Conservation (phyloP, 2,329 filamentous ascomycete species). For the Monosporascus sp. region DNA sequence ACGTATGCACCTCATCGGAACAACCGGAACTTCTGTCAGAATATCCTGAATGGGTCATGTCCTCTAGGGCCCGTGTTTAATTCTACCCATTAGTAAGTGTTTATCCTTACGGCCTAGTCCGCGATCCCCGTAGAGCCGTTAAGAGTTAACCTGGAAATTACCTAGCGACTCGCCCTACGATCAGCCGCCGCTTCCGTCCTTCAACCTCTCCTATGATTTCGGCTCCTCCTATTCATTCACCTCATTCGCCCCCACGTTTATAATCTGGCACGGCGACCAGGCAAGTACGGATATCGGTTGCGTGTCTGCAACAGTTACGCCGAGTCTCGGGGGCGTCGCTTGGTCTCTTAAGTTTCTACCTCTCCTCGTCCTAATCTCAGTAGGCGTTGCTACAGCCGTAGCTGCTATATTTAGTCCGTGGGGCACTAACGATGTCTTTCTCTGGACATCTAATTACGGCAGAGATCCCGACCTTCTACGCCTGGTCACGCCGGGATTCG, state of each 20-base stretch:
- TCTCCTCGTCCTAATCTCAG: slow-evolving; percentile 69
- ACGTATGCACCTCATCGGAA: slow-evolving; percentile 56
- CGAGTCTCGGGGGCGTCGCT: slow-evolving; percentile 69
- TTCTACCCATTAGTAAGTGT: slow-evolving; percentile 34
- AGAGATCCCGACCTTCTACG: slow-evolving; percentile 87
- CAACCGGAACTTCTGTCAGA: slow-evolving; percentile 65
- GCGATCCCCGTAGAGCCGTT: neutral
- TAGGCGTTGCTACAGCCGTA: slow-evolving; percentile 76
- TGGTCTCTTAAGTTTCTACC: slow-evolving; percentile 72
- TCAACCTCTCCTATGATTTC: slow-evolving; percentile 71
- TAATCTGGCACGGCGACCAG: slow-evolving; percentile 69
- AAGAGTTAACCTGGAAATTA: slow-evolving; percentile 7
- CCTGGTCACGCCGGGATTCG: slow-evolving; percentile 91
- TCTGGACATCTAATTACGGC: slow-evolving; percentile 97
- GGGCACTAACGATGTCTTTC: slow-evolving; percentile 85
- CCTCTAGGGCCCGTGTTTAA: slow-evolving; percentile 72
- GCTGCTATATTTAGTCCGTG: slow-evolving; percentile 89
- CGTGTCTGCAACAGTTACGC: slow-evolving; percentile 76
- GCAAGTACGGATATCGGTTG: slow-evolving; percentile 66
- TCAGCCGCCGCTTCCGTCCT: slow-evolving; percentile 57
- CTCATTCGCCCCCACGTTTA: slow-evolving; percentile 69
- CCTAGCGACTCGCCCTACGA: slow-evolving; percentile 12
- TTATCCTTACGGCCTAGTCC: neutral
- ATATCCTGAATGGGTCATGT: slow-evolving; percentile 59
- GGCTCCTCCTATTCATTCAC: slow-evolving; percentile 80